Evolutionary conservation across 2,329 filamentous ascomycete genomes (phyloP).

Genomic region (Pyricularia sp.): DNA sequence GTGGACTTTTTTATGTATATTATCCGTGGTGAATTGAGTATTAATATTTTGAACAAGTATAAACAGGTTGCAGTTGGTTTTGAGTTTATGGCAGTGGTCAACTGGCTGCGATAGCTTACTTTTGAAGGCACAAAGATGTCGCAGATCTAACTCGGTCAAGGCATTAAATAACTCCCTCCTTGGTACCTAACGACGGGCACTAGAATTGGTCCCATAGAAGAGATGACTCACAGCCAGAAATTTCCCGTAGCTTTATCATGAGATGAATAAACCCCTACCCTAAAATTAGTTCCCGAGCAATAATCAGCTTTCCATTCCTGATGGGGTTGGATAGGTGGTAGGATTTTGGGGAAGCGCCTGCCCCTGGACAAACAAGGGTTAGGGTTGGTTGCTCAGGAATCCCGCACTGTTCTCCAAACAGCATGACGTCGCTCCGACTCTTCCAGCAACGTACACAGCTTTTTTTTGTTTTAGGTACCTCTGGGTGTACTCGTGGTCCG

Average conservation of each 20-base stretch:
- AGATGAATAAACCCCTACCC: not conserved
- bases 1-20: not conserved
- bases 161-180: too few species aligned
- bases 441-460: too few species aligned
- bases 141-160: too few species aligned
- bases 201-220: not conserved
- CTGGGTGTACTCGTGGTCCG: not conserved
- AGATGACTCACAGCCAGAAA: not conserved
- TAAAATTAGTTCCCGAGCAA: not conserved
- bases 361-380: not conserved
- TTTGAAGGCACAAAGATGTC: not conserved
- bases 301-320: not conserved
- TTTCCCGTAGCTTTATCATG: not conserved
- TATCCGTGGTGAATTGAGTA: not conserved
- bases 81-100: not conserved
- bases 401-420: too few species aligned
- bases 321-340: too few species aligned
- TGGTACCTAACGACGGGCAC: not conserved
- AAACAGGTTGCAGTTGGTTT: not conserved
- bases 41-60: not conserved
- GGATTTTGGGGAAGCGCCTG: not conserved
- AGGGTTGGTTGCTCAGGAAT: not conserved
- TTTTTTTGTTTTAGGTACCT: not conserved
- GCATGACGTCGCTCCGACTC: too few species aligned
- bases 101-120: not conserved